Percentiles rank a stretch among this genome's conserved stretches.
Evolutionary conservation across 2,329 filamentous ascomycete genomes (phyloP).

Genomic region (Xylariales sp.): DNA sequence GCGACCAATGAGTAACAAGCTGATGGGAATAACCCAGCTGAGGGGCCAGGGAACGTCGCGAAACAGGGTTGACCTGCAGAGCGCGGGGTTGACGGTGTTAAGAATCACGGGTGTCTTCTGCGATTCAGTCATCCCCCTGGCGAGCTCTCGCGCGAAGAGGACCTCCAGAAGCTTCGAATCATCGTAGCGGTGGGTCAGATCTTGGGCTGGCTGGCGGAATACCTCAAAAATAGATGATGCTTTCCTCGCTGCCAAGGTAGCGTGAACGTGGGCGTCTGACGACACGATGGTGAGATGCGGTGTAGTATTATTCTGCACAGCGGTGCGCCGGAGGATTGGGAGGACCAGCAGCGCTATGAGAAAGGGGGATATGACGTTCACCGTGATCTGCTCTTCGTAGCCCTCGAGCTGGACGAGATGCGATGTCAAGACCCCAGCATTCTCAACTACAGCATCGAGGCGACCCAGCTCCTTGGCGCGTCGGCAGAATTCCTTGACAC

Average conservation of each 20-base stretch:
- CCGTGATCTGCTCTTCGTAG: conserved; percentile 24
- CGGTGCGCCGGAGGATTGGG: conserved; percentile 32
- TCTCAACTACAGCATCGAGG: conserved; percentile 6
- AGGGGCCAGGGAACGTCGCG: conserved; percentile 23
- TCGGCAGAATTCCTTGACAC: conserved; percentile 6
- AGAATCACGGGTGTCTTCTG: conserved; percentile 28
- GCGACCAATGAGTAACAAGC: conserved; percentile 23
- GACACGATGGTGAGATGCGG: conserved; percentile 33
- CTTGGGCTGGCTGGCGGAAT: conserved; percentile 21
- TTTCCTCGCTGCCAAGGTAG: conserved; percentile 26
- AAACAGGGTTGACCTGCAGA: conserved; percentile 34
- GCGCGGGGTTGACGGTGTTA: conserved; percentile 34
- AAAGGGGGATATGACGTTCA: conserved; percentile 42
- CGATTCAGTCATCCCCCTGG: conserved; percentile 22
- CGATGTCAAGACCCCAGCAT: neutral
- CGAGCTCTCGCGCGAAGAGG: conserved; percentile 26
- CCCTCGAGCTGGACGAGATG: conserved; percentile 1
- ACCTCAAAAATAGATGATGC: conserved; percentile 25
- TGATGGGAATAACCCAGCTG: conserved; percentile 11
- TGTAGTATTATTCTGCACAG: conserved; percentile 22
- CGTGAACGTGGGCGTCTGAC: conserved; percentile 28
- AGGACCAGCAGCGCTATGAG: conserved; percentile 37
- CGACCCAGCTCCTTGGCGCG: conserved; percentile 1
- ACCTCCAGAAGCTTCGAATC: conserved; percentile 28
- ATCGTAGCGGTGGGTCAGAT: conserved; percentile 27